Evolutionary conservation across 192 early-diverging fungal genomes (phyloP), one percentile per base, ranked within the genome.

Genomic region (Umbelopsis sp.): DNA sequence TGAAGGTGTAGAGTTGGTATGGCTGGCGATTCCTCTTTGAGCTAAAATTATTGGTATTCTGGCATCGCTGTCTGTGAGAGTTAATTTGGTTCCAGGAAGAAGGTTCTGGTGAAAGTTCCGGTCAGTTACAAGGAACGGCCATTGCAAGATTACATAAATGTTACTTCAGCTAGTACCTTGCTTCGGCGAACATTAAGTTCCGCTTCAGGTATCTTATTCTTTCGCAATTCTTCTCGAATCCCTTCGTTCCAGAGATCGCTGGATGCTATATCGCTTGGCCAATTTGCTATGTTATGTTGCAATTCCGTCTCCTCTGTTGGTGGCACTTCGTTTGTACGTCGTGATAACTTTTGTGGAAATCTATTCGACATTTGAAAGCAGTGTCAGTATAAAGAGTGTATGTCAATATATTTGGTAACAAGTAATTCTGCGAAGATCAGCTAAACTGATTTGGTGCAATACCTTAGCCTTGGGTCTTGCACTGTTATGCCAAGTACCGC

Each of bases 401-500:
- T 41, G 12, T 41, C 3, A 38, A 38, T 6, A 8, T 8, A 38
- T 5, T 11, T 11, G 12, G 12, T 6, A 41, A 41, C 8, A 41
- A 11, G 38, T 11, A 11, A 53, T 31, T 49, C 14, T 16, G 16
- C 20, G 16, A 49, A 49, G 47, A 49, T 49, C 20, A 6, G 11
- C 47, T 17, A n/a, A 49, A 2, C 4, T 0, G 20, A n/a, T 16
- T 49, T 24, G 4, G 21, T 4, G 36, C 66, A 76, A 22, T 86
- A 92, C 87, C 69, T 85, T 71, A 97, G 70, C 29, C 97, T 88
- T 2, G 96, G 97, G 69, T 99, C 97, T 29, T 92, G 73, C 14
- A 95, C 90, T 8, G 84, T 85, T 65, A 99, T 79, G 4, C 90
- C 92, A 9, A 99, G 49, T 0, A 95, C 91, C 45, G 87, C 81